Evolutionary conservation across 768 basidiomycete genomes (phyloP).

Genomic region (Suillus subaureus): DNA sequence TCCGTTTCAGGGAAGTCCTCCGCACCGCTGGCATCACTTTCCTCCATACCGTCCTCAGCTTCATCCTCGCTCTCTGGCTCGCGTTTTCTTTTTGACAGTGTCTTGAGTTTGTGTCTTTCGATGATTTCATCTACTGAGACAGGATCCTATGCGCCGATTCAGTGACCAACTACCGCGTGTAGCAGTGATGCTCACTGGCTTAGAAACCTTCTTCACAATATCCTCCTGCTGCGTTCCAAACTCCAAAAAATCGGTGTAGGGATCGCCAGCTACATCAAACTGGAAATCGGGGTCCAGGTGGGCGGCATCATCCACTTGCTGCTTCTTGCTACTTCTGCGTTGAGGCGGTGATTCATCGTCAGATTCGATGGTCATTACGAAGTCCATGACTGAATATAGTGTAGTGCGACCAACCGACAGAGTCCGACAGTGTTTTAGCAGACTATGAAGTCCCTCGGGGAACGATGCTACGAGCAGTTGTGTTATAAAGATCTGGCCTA

Average conservation of each 20-base stretch:
- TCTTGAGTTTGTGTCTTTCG: conserved; percentile 58
- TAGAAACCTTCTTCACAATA: conserved; percentile 61
- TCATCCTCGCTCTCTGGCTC: conserved; percentile 36
- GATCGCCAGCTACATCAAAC: conserved; percentile 79
- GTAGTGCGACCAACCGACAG: neutral
- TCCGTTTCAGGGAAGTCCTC: conserved; percentile 26
- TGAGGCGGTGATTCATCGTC: conserved; percentile 59
- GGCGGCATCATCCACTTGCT: conserved; percentile 50
- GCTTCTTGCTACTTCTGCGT: conserved; percentile 23
- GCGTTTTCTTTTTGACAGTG: conserved; percentile 65
- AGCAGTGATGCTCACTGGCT: conserved; percentile 50
- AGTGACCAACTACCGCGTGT: neutral
- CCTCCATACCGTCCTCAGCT: conserved; percentile 40
- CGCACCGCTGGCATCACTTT: conserved; percentile 15
- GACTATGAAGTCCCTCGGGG: neutral
- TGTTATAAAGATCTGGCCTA: neutral
- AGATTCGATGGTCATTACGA: conserved; percentile 84
- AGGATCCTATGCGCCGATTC: conserved; percentile 50
- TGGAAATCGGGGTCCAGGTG: conserved; percentile 80
- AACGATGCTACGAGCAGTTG: neutral
- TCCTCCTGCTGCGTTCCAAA: conserved; percentile 48
- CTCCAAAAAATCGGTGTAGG: conserved; percentile 57
- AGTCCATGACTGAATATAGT: conserved; percentile 46
- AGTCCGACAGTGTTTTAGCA: neutral
- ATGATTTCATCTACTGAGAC: conserved; percentile 94